These are phyloP conservation scores for Capsicum baccatum DNA, from an alignment of 257 asterid genomes.

Conservation along the genomic window DNA sequence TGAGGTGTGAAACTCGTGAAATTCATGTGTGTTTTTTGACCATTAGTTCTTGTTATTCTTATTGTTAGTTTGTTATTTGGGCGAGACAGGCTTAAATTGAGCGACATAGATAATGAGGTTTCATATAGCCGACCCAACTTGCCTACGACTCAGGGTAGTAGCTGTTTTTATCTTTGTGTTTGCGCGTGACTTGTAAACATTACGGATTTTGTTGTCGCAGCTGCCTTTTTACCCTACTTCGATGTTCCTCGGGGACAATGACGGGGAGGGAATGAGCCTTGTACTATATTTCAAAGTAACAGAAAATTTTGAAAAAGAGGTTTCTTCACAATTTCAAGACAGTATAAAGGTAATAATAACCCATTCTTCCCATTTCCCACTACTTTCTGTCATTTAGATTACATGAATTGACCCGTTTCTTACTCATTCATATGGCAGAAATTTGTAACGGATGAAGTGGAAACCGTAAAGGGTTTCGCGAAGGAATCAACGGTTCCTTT, in stretches of 20 bases:
- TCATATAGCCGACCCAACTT: neutral
- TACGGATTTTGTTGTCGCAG: slow-evolving; percentile 44
- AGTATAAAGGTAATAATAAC: slow-evolving; percentile 62
- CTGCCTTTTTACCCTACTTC: slow-evolving; percentile 86
- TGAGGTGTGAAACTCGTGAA: no score
- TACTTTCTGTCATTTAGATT: neutral
- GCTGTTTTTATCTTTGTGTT: neutral
- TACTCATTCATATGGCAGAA: slow-evolving; percentile 46
- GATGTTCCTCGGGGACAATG: slow-evolving; percentile 73
- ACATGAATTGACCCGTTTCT: neutral
- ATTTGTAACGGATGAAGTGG: slow-evolving; percentile 66
- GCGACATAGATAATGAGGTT: neutral
- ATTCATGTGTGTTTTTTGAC: no score
- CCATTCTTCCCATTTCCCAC: neutral
- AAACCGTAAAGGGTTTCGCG: slow-evolving; percentile 63
- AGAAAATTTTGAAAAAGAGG: slow-evolving; percentile 58
- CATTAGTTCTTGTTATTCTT: no score
- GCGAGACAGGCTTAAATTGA: neutral
- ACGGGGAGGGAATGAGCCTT: slow-evolving; percentile 91
- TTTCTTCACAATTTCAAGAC: slow-evolving; percentile 54
- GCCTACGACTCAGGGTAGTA: slow-evolving; percentile 1
- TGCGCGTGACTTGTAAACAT: neutral
- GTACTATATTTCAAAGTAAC: slow-evolving; percentile 74
- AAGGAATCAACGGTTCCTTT: slow-evolving; percentile 66
- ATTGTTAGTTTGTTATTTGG: neutral